These are phyloP conservation scores for Tricholoma bakamatsutake DNA, from an alignment of 768 basidiomycete species.

Conservation along the genomic window DNA sequence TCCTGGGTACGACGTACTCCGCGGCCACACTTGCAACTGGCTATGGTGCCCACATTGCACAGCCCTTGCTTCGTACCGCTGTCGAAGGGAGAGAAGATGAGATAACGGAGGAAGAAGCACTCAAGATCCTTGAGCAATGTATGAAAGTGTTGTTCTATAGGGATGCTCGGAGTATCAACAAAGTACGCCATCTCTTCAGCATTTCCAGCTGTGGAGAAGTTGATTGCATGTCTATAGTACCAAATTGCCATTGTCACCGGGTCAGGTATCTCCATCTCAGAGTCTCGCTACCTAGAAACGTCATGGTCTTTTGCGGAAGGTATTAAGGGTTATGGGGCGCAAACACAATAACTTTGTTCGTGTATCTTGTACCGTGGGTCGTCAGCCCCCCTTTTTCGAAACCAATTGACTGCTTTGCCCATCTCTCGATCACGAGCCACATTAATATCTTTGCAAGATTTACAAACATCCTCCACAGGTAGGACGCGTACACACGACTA, in stretches of 20 bases:
- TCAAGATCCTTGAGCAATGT: conserved; percentile 71
- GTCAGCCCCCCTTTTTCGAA: neutral
- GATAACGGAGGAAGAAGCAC: conserved; percentile 76
- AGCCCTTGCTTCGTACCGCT: conserved; percentile 85
- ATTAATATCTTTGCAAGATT: neutral
- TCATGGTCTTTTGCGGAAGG: conserved; percentile 91
- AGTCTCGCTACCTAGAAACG: conserved; percentile 69
- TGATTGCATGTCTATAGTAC: conserved; percentile 48
- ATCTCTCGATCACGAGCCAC: neutral
- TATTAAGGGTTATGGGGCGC: conserved; percentile 85
- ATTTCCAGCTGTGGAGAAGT: neutral
- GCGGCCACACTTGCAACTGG: conserved; percentile 94
- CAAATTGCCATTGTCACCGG: conserved; percentile 90
- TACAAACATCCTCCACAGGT: no score
- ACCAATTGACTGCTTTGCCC: neutral
- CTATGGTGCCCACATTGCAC: conserved; percentile 89
- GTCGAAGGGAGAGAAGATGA: conserved; percentile 77
- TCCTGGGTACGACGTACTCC: conserved; percentile 94
- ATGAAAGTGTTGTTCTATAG: conserved; percentile 96
- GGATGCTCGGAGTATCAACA: conserved; percentile 92
- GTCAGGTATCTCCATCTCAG: conserved; percentile 72
- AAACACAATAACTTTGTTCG: conserved; percentile 59
- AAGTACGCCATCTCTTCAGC: conserved; percentile 45
- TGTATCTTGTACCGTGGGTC: conserved; percentile 8
- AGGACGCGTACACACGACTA: no score